These are phyloP conservation scores for Penicillium lividum DNA, from an alignment of 495 filamentous ascomycete genomes.

Conservation along the genomic window DNA sequence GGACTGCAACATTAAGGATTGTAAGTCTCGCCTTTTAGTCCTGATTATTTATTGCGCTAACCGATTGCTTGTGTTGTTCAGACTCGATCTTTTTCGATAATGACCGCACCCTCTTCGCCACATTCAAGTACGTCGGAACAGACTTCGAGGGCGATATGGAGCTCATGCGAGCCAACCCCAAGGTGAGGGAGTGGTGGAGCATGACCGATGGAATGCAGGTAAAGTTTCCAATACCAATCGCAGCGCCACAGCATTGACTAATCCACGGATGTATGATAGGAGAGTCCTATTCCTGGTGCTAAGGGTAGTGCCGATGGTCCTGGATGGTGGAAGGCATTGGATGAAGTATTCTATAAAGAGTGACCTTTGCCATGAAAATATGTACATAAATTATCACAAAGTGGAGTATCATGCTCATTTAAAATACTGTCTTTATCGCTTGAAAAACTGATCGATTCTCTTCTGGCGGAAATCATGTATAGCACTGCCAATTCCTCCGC, in stretches of 20 bases:
- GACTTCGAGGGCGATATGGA: slow-evolving; percentile 72
- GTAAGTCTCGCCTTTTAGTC: slow-evolving; percentile 33
- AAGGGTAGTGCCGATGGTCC: slow-evolving; percentile 62
- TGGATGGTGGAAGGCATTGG: slow-evolving; percentile 69
- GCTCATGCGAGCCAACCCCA: slow-evolving; percentile 66
- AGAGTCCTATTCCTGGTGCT: slow-evolving; percentile 62
- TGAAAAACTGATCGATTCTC: slow-evolving; percentile 77
- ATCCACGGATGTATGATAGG: slow-evolving; percentile 16
- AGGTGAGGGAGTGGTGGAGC: slow-evolving; percentile 75
- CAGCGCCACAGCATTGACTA: background rate
- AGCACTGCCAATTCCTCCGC: slow-evolving; percentile 71
- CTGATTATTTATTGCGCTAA: background rate
- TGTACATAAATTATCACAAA: background rate
- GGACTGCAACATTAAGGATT: slow-evolving; percentile 71
- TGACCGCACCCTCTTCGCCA: slow-evolving; percentile 64
- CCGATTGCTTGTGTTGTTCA: slow-evolving; percentile 19
- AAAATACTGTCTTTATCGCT: slow-evolving; percentile 20
- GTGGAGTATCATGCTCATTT: slow-evolving; percentile 14
- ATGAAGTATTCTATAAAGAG: slow-evolving; percentile 69
- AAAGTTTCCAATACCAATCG: slow-evolving; percentile 19
- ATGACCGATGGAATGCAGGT: slow-evolving; percentile 75
- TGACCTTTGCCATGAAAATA: slow-evolving; percentile 20
- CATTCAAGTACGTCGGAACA: slow-evolving; percentile 71
- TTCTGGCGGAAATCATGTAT: slow-evolving; percentile 70
- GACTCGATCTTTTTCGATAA: slow-evolving; percentile 74